phyloP scores from a whole-genome alignment of 164 flowering plant species.

The Brasenia schreberi region DNA sequence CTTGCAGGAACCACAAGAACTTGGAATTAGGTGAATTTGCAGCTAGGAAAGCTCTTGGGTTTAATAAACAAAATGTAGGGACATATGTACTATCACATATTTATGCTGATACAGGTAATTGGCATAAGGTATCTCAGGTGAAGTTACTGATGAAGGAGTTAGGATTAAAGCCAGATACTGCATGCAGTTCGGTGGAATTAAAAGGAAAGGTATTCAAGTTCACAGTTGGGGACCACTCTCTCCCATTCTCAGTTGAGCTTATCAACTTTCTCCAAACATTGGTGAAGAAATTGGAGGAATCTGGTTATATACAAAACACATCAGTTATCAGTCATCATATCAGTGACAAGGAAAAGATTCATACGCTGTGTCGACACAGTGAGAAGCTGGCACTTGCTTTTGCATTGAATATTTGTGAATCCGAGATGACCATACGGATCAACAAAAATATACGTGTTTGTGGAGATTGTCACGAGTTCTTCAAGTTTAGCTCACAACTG shows the following conservation, averaged over 20 bases:
- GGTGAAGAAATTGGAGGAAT: slow-evolving; percentile 25
- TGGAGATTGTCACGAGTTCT: slow-evolving; percentile 1
- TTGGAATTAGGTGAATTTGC: slow-evolving; percentile 24
- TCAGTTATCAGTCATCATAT: slow-evolving; percentile 53
- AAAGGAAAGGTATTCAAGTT: slow-evolving; percentile 54
- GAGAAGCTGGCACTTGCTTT: slow-evolving; percentile 5
- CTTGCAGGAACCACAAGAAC: slow-evolving; percentile 26
- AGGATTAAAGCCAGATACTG: slow-evolving; percentile 43
- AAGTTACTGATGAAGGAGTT: slow-evolving; percentile 28
- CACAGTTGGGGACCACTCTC: slow-evolving; percentile 55
- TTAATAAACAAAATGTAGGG: slow-evolving; percentile 16
- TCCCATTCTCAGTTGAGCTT: slow-evolving; percentile 48
- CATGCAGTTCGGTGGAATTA: slow-evolving; percentile 58
- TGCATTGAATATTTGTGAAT: background rate
- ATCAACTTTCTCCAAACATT: slow-evolving; percentile 34
- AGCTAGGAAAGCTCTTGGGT: slow-evolving; percentile 19
- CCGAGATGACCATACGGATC: background rate
- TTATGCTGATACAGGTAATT: slow-evolving; percentile 28
- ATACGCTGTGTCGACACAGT: background rate
- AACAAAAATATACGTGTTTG: slow-evolving; percentile 1
- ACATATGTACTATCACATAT: slow-evolving; percentile 21
- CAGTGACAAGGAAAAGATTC: slow-evolving; percentile 30
- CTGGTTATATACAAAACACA: slow-evolving; percentile 8
- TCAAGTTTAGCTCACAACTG: background rate
- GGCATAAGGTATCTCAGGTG: slow-evolving; percentile 21